Conservation (phyloP, 2,329 filamentous ascomycete genomes). For the Neocucurbitaria cava region DNA sequence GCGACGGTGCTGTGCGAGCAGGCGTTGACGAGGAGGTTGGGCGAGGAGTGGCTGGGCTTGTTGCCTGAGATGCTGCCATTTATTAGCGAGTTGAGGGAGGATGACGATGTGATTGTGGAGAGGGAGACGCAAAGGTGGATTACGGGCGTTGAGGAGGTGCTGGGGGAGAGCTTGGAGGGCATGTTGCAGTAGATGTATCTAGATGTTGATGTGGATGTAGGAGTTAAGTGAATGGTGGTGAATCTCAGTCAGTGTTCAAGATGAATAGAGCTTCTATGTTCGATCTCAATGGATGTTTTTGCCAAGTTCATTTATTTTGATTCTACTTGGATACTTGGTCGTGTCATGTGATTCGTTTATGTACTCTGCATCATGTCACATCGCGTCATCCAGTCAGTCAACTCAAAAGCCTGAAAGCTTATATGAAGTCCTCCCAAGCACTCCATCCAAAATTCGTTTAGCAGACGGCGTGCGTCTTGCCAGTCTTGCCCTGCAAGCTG, state of each 20-base stretch:
- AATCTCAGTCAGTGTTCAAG: too few species aligned
- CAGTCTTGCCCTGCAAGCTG: conserved; percentile 85
- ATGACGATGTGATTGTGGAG: conserved; percentile 94
- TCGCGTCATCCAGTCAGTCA: too few species aligned
- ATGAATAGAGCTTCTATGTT: too few species aligned
- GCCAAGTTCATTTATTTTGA: too few species aligned
- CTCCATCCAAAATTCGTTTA: conserved; percentile 52
- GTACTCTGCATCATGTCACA: too few species aligned
- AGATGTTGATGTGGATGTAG: too few species aligned
- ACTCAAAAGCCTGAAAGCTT: too few species aligned
- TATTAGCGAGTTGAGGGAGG: conserved; percentile 94
- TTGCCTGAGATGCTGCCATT: conserved; percentile 95
- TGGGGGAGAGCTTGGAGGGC: conserved; percentile 88
- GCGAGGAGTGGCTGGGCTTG: conserved; percentile 91
- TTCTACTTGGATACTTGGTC: too few species aligned
- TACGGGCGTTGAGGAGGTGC: conserved; percentile 81
- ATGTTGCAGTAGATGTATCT: conserved; percentile 91
- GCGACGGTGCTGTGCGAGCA: conserved; percentile 85
- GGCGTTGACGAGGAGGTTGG: conserved; percentile 77
- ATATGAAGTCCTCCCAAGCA: too few species aligned
- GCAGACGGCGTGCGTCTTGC: conserved; percentile 89
- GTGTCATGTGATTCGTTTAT: too few species aligned
- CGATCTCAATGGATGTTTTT: too few species aligned
- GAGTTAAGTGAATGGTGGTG: too few species aligned
- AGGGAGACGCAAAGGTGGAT: conserved; percentile 90